A percentile compares a stretch with the other conserved stretches of the same genome.
phyloP scores from a whole-genome alignment of 2,329 filamentous ascomycete genomes.

The Gnomoniopsis sp. region DNA sequence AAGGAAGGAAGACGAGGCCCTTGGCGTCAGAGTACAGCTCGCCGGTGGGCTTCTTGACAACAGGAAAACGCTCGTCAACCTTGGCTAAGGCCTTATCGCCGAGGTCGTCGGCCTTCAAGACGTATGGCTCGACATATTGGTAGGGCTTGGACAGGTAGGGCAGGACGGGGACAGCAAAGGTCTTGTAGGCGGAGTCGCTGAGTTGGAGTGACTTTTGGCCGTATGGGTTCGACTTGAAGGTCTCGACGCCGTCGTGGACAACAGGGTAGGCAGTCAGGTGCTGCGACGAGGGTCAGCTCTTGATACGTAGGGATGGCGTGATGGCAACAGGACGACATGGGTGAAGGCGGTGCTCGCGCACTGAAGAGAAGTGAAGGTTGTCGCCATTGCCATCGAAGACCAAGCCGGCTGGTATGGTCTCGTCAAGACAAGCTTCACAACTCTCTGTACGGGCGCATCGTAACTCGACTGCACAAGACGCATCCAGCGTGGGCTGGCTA shows the following conservation, averaged over 20 bases:
- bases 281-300: constrained; percentile 40
- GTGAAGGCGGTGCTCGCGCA: too few species aligned
- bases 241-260: constrained; percentile 72
- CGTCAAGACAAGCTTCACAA: too few species aligned
- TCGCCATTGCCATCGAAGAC: too few species aligned
- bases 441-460: too few species aligned
- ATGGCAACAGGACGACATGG: too few species aligned
- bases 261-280: constrained; percentile 83
- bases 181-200: constrained; percentile 70
- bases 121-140: constrained; percentile 79
- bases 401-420: too few species aligned
- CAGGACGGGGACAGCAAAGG: constrained; percentile 72
- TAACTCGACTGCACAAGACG: too few species aligned
- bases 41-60: constrained; percentile 70
- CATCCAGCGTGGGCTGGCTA: too few species aligned
- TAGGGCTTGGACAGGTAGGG: constrained; percentile 78
- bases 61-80: constrained; percentile 68
- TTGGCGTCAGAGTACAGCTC: constrained; percentile 66
- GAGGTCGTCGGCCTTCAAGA: constrained; percentile 74
- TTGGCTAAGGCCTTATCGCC: constrained; percentile 68
- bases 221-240: constrained; percentile 77
- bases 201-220: constrained; percentile 79
- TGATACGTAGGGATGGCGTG: not conserved
- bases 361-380: too few species aligned
- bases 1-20: constrained; percentile 58